Percentiles rank a stretch among this genome's conserved stretches.
phyloP scores from a whole-genome alignment of 2,329 filamentous ascomycete species.

The Akanthomyces lecanii region DNA sequence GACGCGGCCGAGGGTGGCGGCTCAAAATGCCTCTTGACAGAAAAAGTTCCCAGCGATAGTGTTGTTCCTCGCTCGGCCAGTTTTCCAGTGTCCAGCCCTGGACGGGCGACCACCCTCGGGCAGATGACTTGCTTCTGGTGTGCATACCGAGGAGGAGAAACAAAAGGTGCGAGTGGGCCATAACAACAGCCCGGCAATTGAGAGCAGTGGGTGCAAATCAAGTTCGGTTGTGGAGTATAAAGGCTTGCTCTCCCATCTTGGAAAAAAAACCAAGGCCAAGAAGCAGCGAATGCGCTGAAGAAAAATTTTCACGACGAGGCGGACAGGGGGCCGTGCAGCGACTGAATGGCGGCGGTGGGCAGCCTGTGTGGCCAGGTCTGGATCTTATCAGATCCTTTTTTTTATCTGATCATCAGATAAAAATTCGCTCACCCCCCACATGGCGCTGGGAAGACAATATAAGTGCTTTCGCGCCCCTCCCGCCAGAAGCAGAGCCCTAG shows the following conservation, averaged over 20 bases:
- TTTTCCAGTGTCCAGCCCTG: too few relatives aligned
- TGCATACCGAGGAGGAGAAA: not conserved
- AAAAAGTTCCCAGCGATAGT: not conserved
- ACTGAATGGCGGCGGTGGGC: not conserved
- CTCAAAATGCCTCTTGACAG: not conserved
- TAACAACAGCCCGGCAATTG: conserved; percentile 5
- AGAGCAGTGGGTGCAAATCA: not conserved
- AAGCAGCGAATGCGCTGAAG: not conserved
- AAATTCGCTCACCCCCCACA: conserved; percentile 37
- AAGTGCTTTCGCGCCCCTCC: conserved; percentile 11
- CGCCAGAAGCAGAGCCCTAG: not conserved
- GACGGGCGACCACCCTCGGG: not conserved
- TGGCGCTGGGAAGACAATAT: conserved; percentile 17
- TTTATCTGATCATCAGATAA: conserved; percentile 57
- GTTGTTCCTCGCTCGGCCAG: too few relatives aligned
- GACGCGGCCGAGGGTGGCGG: not conserved
- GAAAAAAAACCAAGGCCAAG: not conserved
- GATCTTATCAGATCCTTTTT: conserved; percentile 39
- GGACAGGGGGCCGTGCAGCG: not conserved
- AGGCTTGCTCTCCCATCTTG: not conserved
- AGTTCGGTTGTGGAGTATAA: conserved; percentile 9
- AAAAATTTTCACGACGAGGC: conserved; percentile 3
- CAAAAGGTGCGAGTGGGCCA: conserved; percentile 11
- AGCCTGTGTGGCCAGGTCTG: conserved; percentile 16
- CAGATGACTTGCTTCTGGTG: not conserved